Evolutionary conservation across 2,329 filamentous ascomycete species (phyloP).

Genomic region (Hymenoscyphus salicellus): DNA sequence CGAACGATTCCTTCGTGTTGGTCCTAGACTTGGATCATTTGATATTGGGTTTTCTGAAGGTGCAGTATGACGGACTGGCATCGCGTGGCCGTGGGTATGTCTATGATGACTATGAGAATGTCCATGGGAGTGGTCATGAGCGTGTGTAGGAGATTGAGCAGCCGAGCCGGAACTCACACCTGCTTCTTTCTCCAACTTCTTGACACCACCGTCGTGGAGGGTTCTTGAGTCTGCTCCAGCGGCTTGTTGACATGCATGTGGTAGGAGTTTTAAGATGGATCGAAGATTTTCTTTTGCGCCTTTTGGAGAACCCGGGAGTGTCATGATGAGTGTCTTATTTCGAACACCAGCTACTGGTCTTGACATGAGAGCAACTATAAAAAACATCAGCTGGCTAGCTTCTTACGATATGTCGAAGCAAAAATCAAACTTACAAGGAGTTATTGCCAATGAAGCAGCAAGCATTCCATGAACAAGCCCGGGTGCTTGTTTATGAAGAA

Average conservation of each 20-base stretch:
- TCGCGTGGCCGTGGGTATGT: conserved; percentile 60
- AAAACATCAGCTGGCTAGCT: conserved; percentile 26
- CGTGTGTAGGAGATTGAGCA: conserved; percentile 46
- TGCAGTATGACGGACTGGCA: conserved; percentile 70
- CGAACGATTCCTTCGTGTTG: conserved; percentile 70
- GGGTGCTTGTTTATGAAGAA: conserved; percentile 82
- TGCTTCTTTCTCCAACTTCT: conserved; percentile 80
- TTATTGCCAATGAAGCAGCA: conserved; percentile 75
- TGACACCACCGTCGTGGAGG: conserved; percentile 76
- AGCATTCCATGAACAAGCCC: conserved; percentile 97
- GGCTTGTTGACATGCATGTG: conserved; percentile 90
- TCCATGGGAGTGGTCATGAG: conserved; percentile 45
- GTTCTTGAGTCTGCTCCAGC: conserved; percentile 76
- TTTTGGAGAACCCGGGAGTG: conserved; percentile 90
- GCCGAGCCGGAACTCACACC: conserved; percentile 47
- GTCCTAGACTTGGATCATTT: conserved; percentile 59
- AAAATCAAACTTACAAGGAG: conserved; percentile 70
- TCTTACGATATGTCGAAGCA: neutral
- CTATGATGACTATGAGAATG: conserved; percentile 52
- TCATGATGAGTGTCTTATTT: conserved; percentile 77
- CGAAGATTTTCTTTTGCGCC: conserved; percentile 92
- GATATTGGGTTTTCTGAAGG: conserved; percentile 56
- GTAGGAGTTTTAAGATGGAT: conserved; percentile 81
- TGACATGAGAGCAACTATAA: conserved; percentile 89
- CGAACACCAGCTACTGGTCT: conserved; percentile 86